phyloP scores from a whole-genome alignment of 768 basidiomycete species.

The Leccinum rimulosum region DNA sequence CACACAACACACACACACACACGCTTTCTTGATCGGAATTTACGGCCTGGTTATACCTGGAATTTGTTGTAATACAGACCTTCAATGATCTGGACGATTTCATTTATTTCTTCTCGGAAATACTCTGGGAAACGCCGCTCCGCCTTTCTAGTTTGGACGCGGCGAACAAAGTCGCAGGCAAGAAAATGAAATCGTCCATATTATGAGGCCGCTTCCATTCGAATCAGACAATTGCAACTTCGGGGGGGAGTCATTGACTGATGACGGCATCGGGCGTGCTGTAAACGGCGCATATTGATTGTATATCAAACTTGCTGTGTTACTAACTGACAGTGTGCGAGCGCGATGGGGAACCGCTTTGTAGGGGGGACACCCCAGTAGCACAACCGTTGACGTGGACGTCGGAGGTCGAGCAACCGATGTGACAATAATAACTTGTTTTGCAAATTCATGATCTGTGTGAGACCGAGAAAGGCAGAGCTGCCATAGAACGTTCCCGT shows the following conservation, averaged over 20 bases:
- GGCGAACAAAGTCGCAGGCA: not conserved
- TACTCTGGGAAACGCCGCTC: not conserved
- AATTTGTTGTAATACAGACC: slow-evolving; percentile 35
- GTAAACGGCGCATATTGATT: not conserved
- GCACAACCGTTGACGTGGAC: not conserved
- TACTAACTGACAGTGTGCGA: not conserved
- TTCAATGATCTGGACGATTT: slow-evolving; percentile 23
- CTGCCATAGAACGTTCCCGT: too few species aligned
- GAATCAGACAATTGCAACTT: slow-evolving; percentile 1
- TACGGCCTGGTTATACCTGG: slow-evolving; percentile 35
- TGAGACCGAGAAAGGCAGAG: slow-evolving; percentile 3
- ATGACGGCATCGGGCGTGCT: not conserved
- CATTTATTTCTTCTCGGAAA: not conserved
- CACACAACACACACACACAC: not conserved
- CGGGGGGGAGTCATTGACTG: not conserved
- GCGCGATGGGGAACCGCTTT: slow-evolving; percentile 9
- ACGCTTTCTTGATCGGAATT: slow-evolving; percentile 26
- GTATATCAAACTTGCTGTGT: not conserved
- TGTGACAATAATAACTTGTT: not conserved
- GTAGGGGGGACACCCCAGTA: not conserved
- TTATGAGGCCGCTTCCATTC: slow-evolving; percentile 18
- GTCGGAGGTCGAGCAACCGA: not conserved
- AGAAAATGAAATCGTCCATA: slow-evolving; percentile 11
- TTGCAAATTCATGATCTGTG: slow-evolving; percentile 16
- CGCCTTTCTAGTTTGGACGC: not conserved